A percentile compares a stretch with the other conserved stretches of the same genome.
phyloP scores from a whole-genome alignment of 2,329 filamentous ascomycete species.

The Kalmusia sp. region DNA sequence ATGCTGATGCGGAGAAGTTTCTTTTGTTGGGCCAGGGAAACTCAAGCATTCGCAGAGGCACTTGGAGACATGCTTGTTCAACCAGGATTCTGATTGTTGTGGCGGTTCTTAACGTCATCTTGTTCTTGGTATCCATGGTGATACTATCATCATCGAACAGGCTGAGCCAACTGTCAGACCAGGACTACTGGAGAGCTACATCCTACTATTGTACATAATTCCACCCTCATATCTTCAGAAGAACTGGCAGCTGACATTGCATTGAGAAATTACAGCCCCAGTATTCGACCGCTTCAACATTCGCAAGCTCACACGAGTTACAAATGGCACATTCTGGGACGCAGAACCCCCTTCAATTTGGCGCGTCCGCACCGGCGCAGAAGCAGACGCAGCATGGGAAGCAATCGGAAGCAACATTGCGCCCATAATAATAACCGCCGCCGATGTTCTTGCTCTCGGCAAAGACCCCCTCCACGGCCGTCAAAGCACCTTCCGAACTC shows the following conservation, averaged over 20 bases:
- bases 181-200: slow-evolving; percentile 13
- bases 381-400: slow-evolving; percentile 13
- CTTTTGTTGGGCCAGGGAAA: background rate
- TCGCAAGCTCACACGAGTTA: slow-evolving; percentile 5
- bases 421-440: slow-evolving; percentile 12
- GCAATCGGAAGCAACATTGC: slow-evolving; percentile 10
- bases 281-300: slow-evolving; percentile 14
- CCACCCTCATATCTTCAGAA: background rate
- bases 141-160: background rate
- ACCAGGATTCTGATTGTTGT: background rate
- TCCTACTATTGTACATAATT: slow-evolving; percentile 10
- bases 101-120: slow-evolving; percentile 1
- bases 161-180: background rate
- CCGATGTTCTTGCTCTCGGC: slow-evolving; percentile 11
- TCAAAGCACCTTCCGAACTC: slow-evolving; percentile 9
- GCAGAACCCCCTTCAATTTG: slow-evolving; percentile 8
- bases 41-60: background rate
- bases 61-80: background rate
- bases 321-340: slow-evolving; percentile 14
- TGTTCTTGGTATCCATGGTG: background rate
- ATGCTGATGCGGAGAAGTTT: slow-evolving; percentile 6
- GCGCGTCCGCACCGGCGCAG: slow-evolving; percentile 5
- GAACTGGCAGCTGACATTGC: background rate
- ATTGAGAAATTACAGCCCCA: slow-evolving; percentile 2
- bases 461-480: slow-evolving; percentile 14